Percentiles rank a stretch among this genome's conserved stretches.
Conservation (phyloP, 2,329 filamentous ascomycete genomes). For the Talaromyces sp. region DNA sequence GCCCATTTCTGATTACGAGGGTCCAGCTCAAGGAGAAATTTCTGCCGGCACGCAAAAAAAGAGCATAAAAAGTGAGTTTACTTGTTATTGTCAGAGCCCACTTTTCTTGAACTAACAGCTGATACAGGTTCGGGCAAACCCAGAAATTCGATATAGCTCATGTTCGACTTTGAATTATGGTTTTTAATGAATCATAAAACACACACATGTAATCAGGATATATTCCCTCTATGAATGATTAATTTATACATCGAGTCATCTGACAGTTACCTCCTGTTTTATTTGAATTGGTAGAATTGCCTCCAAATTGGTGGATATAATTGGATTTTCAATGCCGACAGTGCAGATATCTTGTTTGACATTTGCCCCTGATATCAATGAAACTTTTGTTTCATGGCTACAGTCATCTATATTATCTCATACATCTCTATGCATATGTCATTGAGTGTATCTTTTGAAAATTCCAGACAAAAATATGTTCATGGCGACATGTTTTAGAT, state of each 20-base stretch:
- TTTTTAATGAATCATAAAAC: not conserved
- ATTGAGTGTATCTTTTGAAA: not conserved
- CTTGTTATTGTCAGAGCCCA: not conserved
- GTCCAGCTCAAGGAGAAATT: not conserved
- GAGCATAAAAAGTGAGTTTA: not conserved
- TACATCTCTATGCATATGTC: not conserved
- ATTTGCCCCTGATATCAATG: not conserved
- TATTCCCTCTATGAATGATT: not conserved
- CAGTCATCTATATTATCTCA: not conserved
- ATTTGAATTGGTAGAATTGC: not conserved
- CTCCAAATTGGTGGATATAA: not conserved
- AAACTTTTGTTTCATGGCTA: not conserved
- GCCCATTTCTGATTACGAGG: not conserved
- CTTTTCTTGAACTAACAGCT: not conserved
- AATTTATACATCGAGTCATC: not conserved
- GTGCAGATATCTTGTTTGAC: not conserved
- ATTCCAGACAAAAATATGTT: not conserved
- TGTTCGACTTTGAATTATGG: not conserved
- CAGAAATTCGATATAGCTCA: not conserved
- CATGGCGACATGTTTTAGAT: not conserved
- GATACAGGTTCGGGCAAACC: not conserved
- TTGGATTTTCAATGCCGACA: not conserved
- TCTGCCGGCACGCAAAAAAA: constrained; percentile 9
- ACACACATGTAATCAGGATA: not conserved
- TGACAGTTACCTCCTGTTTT: not conserved